Percentiles rank a stretch among this genome's conserved stretches.
Conservation (phyloP, 495 filamentous ascomycete species). For the Chlorociboria aeruginascens region DNA sequence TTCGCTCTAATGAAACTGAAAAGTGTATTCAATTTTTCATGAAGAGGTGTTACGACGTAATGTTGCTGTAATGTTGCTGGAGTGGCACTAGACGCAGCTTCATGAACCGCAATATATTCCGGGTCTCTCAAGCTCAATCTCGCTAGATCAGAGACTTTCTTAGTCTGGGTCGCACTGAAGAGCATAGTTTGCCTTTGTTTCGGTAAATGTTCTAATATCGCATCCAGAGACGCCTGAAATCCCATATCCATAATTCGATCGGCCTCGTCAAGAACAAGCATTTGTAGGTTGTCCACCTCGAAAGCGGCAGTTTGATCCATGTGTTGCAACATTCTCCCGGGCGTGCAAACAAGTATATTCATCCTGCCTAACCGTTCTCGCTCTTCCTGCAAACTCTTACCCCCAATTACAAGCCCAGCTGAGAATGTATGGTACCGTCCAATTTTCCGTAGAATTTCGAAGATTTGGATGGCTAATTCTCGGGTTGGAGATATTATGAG, state of each 20-base stretch:
- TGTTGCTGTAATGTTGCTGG: conserved; percentile 79
- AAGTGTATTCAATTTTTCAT: conserved; percentile 81
- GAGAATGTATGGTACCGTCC: conserved; percentile 85
- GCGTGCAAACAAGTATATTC: conserved; percentile 97
- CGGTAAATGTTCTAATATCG: conserved; percentile 86
- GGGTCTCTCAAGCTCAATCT: conserved; percentile 78
- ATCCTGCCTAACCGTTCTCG: conserved; percentile 76
- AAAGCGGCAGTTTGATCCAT: conserved; percentile 88
- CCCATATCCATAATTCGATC: conserved; percentile 98
- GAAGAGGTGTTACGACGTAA: conserved; percentile 72
- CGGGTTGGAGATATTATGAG: conserved; percentile 90
- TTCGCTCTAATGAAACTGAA: conserved; percentile 86
- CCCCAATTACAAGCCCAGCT: conserved; percentile 90
- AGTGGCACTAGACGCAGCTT: conserved; percentile 68
- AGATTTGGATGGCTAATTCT: conserved; percentile 94
- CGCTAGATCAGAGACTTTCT: conserved; percentile 83
- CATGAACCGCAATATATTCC: conserved; percentile 90
- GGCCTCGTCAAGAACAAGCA: conserved; percentile 91
- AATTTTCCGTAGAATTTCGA: conserved; percentile 85
- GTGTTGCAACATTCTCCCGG: conserved; percentile 90
- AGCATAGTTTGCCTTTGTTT: conserved; percentile 80
- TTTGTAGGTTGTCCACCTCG: conserved; percentile 79
- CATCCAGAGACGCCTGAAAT: conserved; percentile 83
- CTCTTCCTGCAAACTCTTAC: conserved; percentile 81
- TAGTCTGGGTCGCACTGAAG: conserved; percentile 94